These are phyloP conservation scores for Phenoliferia sp. DNA, from an alignment of 1,284 basidiomycete species.

Conservation along the genomic window DNA sequence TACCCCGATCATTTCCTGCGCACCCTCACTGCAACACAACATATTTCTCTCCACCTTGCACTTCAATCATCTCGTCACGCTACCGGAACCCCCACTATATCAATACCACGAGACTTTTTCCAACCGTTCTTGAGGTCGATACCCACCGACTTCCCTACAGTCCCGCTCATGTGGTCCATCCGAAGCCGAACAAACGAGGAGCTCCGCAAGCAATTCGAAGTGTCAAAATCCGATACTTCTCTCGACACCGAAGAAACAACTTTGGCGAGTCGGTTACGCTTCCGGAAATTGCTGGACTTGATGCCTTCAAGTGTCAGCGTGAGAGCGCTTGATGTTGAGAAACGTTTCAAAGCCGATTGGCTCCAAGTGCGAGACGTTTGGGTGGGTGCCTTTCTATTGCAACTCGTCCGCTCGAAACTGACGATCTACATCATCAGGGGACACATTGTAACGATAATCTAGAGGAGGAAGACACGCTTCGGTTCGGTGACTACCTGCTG, in stretches of 20 bases:
- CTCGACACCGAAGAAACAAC: neutral
- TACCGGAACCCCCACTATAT: neutral
- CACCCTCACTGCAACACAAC: constrained; percentile 24
- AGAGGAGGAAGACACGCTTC: constrained; percentile 12
- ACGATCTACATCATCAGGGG: neutral
- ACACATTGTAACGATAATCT: neutral
- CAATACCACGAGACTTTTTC: constrained; percentile 4
- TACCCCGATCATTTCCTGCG: constrained; percentile 17
- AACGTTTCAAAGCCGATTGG: constrained; percentile 31
- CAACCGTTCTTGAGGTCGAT: constrained; percentile 25
- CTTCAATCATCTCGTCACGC: constrained; percentile 18
- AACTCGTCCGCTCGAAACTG: neutral
- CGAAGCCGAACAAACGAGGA: neutral
- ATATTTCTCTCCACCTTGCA: constrained; percentile 28
- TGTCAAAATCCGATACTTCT: neutral
- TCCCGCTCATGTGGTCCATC: constrained; percentile 22
- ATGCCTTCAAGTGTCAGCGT: constrained; percentile 4
- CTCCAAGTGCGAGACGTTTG: constrained; percentile 5
- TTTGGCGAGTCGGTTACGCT: neutral
- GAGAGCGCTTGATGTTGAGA: constrained; percentile 17
- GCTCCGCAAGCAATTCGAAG: neutral
- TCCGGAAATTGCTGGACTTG: constrained; percentile 1
- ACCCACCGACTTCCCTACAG: constrained; percentile 19
- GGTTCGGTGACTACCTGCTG: constrained; percentile 27
- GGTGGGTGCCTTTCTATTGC: constrained; percentile 3